Evolutionary conservation across 2,329 filamentous ascomycete species (phyloP).

Genomic region (Westerdykella sp.): DNA sequence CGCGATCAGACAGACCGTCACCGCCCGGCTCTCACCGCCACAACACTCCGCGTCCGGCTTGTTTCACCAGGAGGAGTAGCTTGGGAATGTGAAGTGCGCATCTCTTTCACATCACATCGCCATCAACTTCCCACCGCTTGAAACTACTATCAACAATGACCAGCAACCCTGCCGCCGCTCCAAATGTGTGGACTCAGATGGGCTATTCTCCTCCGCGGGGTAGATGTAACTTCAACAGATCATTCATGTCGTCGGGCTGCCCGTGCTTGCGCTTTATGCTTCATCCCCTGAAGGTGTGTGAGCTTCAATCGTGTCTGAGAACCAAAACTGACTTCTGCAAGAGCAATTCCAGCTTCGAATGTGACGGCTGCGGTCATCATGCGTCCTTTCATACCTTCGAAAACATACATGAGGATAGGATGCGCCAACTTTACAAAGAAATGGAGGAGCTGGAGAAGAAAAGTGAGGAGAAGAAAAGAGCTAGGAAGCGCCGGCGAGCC

Average conservation of each 20-base stretch:
- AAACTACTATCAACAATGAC: constrained; percentile 7
- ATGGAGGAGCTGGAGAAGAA: neutral
- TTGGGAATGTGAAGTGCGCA: too few relatives aligned
- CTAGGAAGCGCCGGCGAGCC: neutral
- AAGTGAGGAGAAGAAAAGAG: neutral
- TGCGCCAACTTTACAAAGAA: constrained; percentile 41
- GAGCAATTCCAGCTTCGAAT: constrained; percentile 48
- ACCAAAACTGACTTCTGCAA: constrained; percentile 8
- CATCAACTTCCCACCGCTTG: too few relatives aligned
- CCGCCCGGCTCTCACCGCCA: too few relatives aligned
- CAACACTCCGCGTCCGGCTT: too few relatives aligned
- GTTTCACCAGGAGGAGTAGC: too few relatives aligned
- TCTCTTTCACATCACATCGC: too few relatives aligned
- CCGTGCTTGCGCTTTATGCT: constrained; percentile 53
- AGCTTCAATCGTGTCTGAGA: constrained; percentile 1
- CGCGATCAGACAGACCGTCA: too few relatives aligned
- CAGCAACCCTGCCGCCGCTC: constrained; percentile 7
- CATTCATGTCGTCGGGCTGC: constrained; percentile 43
- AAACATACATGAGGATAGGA: constrained; percentile 45
- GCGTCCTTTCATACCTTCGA: constrained; percentile 51
- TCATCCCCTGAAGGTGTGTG: constrained; percentile 48
- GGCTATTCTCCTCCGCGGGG: constrained; percentile 47
- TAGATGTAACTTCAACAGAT: constrained; percentile 46
- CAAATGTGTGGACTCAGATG: constrained; percentile 48
- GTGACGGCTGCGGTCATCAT: constrained; percentile 52